Evolutionary conservation across 2,329 filamentous ascomycete species (phyloP).

Genomic region (Exophiala spinifera): DNA sequence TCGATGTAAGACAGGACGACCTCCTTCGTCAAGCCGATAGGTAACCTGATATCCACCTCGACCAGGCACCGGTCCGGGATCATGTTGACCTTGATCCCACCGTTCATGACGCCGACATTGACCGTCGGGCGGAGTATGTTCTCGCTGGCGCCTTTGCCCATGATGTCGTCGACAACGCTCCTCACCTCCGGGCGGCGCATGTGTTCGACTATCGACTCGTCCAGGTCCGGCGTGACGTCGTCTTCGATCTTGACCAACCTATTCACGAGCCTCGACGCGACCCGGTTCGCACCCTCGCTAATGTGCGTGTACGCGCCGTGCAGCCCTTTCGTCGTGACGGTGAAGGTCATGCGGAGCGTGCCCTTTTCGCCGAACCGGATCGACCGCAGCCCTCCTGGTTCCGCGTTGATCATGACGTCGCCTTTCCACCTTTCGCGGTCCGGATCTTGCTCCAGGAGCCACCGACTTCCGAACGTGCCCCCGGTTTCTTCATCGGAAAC

Average conservation of each 20-base stretch:
- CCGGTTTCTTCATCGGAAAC: constrained; percentile 44
- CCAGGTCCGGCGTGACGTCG: constrained; percentile 30
- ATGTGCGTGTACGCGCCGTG: constrained; percentile 44
- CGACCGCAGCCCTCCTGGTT: constrained; percentile 39
- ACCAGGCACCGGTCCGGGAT: constrained; percentile 40
- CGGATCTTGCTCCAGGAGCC: constrained; percentile 34
- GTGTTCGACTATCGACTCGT: constrained; percentile 31
- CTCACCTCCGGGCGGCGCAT: constrained; percentile 34
- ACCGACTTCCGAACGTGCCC: constrained; percentile 38
- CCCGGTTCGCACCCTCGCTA: constrained; percentile 38
- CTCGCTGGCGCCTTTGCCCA: constrained; percentile 37
- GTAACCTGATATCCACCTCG: constrained; percentile 42
- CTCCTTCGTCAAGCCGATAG: constrained; percentile 36
- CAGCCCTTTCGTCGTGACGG: constrained; percentile 33
- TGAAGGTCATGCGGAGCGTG: constrained; percentile 40
- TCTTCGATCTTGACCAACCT: constrained; percentile 33
- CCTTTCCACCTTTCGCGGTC: constrained; percentile 34
- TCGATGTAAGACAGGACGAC: constrained; percentile 33
- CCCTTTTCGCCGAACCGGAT: constrained; percentile 45
- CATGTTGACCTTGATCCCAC: constrained; percentile 44
- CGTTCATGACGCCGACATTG: constrained; percentile 42
- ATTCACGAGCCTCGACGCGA: constrained; percentile 34
- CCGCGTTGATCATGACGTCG: constrained; percentile 40
- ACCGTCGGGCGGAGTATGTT: constrained; percentile 38
- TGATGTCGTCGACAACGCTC: constrained; percentile 35